Evolutionary conservation across 108 stramenopile species (phyloP).

Genomic region (Discostella pseudostelligera): DNA sequence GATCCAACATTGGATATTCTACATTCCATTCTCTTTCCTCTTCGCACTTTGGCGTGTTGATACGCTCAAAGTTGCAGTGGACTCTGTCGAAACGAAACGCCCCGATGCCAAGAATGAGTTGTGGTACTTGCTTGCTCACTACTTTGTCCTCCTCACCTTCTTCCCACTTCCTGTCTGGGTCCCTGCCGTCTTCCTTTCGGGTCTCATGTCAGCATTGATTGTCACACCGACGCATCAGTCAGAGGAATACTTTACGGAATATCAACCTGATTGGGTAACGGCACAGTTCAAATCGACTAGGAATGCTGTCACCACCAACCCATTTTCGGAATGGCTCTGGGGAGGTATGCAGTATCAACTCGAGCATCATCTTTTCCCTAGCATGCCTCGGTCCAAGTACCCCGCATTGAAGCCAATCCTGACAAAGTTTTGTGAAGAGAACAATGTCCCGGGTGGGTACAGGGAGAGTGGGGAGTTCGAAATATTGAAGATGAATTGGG

Average conservation of each 20-base stretch:
- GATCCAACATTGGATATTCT: constrained; percentile 88
- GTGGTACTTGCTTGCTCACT: constrained; percentile 72
- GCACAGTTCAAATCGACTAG: constrained; percentile 91
- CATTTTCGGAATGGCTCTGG: constrained; percentile 89
- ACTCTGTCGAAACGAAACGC: constrained; percentile 65
- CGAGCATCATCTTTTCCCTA: constrained; percentile 96
- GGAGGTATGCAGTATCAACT: constrained; percentile 96
- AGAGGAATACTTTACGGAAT: constrained; percentile 86
- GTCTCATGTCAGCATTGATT: constrained; percentile 86
- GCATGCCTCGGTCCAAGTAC: constrained; percentile 91
- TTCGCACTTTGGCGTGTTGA: constrained; percentile 90
- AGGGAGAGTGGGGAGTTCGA: constrained; percentile 81
- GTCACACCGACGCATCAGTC: constrained; percentile 94
- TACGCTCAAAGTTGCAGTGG: constrained; percentile 77
- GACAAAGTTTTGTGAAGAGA: constrained; percentile 82
- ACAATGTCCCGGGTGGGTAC: constrained; percentile 88
- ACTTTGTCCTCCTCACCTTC: constrained; percentile 66
- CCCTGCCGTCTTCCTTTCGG: constrained; percentile 84
- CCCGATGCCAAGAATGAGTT: constrained; percentile 74
- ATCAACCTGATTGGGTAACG: constrained; percentile 87
- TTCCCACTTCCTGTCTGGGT: constrained; percentile 79
- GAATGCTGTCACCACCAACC: constrained; percentile 85
- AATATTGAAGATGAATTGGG: constrained; percentile 86
- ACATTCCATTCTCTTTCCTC: constrained; percentile 79
- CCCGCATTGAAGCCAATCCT: constrained; percentile 71